These are phyloP conservation scores for Quambalaria eucalypti DNA, from an alignment of 1,284 basidiomycete species.

Conservation along the genomic window DNA sequence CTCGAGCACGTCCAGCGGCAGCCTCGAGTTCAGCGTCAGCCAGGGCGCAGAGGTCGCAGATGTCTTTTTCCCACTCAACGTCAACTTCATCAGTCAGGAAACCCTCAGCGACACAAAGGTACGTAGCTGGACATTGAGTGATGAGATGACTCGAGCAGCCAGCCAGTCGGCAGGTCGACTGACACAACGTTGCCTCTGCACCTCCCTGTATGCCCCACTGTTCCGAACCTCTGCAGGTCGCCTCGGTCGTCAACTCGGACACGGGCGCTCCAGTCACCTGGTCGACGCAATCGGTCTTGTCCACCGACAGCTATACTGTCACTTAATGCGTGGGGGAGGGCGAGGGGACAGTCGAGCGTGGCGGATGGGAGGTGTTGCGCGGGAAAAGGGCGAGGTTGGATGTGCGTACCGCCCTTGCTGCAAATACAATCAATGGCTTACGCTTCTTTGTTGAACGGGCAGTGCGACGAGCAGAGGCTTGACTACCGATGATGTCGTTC, in stretches of 20 bases:
- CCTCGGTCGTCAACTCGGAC: slow-evolving; percentile 55
- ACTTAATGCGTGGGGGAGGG: too few relatives aligned
- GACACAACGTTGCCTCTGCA: slow-evolving; percentile 7
- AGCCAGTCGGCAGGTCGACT: slow-evolving; percentile 3
- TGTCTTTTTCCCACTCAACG: slow-evolving; percentile 84
- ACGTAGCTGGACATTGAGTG: slow-evolving; percentile 11
- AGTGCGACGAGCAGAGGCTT: too few relatives aligned
- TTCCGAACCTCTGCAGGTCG: slow-evolving; percentile 46
- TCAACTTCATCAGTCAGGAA: slow-evolving; percentile 69
- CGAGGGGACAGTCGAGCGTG: too few relatives aligned
- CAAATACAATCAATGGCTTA: too few relatives aligned
- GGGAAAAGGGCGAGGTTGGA: too few relatives aligned
- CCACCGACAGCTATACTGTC: slow-evolving; percentile 39
- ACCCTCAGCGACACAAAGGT: slow-evolving; percentile 66
- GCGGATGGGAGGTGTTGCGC: too few relatives aligned
- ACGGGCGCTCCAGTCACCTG: slow-evolving; percentile 60
- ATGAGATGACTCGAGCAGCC: background rate
- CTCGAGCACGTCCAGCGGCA: slow-evolving; percentile 58
- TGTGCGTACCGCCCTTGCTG: too few relatives aligned
- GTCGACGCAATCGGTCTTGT: slow-evolving; percentile 62
- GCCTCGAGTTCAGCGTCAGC: slow-evolving; percentile 74
- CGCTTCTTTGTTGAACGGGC: too few relatives aligned
- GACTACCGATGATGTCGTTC: too few relatives aligned
- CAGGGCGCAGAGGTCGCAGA: slow-evolving; percentile 64
- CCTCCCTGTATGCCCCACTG: too few relatives aligned